A percentile compares a stretch with the other conserved stretches of the same genome.
Evolutionary conservation across 768 basidiomycete species (phyloP).

Genomic region (Suillus hirtellus): DNA sequence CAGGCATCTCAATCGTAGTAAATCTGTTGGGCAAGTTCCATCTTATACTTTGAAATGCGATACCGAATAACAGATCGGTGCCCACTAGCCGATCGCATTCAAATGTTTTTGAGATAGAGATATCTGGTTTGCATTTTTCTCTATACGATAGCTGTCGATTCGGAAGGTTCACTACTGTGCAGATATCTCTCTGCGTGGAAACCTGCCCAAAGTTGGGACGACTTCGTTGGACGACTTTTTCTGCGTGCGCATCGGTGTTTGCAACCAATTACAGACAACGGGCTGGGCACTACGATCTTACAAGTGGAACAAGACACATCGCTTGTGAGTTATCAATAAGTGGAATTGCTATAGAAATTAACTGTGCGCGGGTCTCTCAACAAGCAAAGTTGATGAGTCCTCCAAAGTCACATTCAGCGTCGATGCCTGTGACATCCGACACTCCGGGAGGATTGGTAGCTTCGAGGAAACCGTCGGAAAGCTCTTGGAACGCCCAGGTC

Average conservation of each 20-base stretch:
- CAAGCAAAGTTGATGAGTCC: not conserved
- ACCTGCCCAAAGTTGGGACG: not conserved
- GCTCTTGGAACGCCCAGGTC: not conserved
- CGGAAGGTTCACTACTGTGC: not conserved
- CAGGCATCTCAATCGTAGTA: not conserved
- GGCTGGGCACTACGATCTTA: conserved; percentile 3
- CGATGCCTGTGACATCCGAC: not conserved
- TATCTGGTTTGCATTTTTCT: not conserved
- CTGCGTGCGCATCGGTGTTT: conserved; percentile 1
- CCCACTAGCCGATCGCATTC: not conserved
- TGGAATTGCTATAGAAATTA: not conserved
- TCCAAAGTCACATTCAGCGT: conserved; percentile 1
- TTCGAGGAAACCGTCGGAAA: not conserved
- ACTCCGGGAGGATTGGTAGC: not conserved
- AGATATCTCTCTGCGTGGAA: conserved; percentile 1
- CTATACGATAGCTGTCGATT: not conserved
- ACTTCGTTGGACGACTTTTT: conserved; percentile 1
- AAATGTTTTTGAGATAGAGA: not conserved
- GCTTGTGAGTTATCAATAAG: not conserved
- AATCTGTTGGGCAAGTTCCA: not conserved
- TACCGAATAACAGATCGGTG: not conserved
- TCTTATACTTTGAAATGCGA: not conserved
- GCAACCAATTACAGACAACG: not conserved
- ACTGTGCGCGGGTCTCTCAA: not conserved
- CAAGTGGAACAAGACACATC: not conserved